Conservation (phyloP, 352 stramenopile species). For the Phytophthora citricola region DNA sequence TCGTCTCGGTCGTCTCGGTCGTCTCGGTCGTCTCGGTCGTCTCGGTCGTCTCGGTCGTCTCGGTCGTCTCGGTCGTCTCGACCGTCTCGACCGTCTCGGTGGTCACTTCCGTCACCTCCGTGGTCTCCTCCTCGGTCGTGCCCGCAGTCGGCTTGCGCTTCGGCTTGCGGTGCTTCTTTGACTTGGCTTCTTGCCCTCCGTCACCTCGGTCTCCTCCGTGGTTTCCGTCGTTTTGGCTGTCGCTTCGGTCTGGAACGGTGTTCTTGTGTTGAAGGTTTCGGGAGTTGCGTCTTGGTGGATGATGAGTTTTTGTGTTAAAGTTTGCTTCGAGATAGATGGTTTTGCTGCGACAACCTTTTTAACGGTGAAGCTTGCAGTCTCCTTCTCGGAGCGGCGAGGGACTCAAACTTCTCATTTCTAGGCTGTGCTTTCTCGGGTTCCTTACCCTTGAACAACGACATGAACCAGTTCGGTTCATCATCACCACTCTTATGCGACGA, state of each 20-base stretch:
- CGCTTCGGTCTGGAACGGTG: too few relatives aligned
- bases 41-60: too few relatives aligned
- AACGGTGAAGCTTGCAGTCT: not conserved
- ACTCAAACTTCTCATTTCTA: not conserved
- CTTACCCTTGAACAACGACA: constrained; percentile 16
- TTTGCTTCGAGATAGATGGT: not conserved
- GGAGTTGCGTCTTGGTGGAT: too few relatives aligned
- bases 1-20: constrained; percentile 6
- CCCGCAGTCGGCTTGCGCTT: constrained; percentile 12
- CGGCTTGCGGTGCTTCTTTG: constrained; percentile 23
- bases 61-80: too few relatives aligned
- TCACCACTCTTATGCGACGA: not conserved
- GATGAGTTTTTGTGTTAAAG: not conserved
- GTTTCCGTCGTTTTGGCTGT: not conserved
- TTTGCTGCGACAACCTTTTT: constrained; percentile 1
- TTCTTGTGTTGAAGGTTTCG: too few relatives aligned
- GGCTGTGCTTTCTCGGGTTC: not conserved
- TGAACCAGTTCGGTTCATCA: constrained; percentile 22
- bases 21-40: too few relatives aligned
- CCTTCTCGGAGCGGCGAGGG: not conserved
- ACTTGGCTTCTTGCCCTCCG: constrained; percentile 25
- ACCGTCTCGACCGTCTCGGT: constrained; percentile 10
- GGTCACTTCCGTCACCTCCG: constrained; percentile 9
- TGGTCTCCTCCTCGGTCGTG: constrained; percentile 11
- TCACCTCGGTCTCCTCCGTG: constrained; percentile 13